Evolutionary conservation across 768 basidiomycete species (phyloP).

Genomic region (Clitopilus hobsonii): DNA sequence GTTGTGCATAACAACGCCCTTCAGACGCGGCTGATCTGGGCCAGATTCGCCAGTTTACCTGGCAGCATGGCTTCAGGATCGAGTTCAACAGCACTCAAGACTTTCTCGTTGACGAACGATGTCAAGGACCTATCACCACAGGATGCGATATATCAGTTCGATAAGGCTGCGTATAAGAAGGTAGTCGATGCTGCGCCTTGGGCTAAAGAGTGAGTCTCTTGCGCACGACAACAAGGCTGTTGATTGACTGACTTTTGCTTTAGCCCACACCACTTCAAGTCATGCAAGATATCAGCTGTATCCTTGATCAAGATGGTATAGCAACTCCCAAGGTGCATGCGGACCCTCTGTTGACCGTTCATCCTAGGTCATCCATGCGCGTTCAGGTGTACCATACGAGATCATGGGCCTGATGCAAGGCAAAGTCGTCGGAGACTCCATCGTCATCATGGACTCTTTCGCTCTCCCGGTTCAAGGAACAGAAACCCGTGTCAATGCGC

Average conservation of each 20-base stretch:
- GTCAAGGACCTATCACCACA: slow-evolving; percentile 66
- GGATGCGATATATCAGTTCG: slow-evolving; percentile 78
- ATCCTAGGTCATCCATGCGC: slow-evolving; percentile 91
- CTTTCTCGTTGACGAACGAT: slow-evolving; percentile 71
- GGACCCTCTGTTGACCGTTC: slow-evolving; percentile 2
- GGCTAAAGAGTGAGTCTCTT: slow-evolving; percentile 75
- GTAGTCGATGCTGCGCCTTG: slow-evolving; percentile 75
- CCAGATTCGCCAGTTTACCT: background rate
- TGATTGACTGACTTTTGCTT: background rate
- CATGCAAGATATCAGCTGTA: slow-evolving; percentile 92
- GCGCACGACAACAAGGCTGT: slow-evolving; percentile 3
- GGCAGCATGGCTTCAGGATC: slow-evolving; percentile 25
- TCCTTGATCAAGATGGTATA: slow-evolving; percentile 92
- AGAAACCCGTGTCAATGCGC: slow-evolving; percentile 96
- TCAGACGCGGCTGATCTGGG: background rate
- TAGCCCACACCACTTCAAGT: slow-evolving; percentile 79
- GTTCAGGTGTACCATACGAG: slow-evolving; percentile 95
- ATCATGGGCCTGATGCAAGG: slow-evolving; percentile 99
- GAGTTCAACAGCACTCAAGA: slow-evolving; percentile 62
- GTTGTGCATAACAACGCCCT: background rate
- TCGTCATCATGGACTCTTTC: slow-evolving; percentile 93
- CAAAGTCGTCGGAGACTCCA: slow-evolving; percentile 74
- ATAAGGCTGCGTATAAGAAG: slow-evolving; percentile 59
- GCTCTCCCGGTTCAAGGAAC: slow-evolving; percentile 97
- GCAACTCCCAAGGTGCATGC: slow-evolving; percentile 1